These are phyloP conservation scores for Candida succiphila DNA, from an alignment of 805 yeast genomes.

Conservation along the genomic window DNA sequence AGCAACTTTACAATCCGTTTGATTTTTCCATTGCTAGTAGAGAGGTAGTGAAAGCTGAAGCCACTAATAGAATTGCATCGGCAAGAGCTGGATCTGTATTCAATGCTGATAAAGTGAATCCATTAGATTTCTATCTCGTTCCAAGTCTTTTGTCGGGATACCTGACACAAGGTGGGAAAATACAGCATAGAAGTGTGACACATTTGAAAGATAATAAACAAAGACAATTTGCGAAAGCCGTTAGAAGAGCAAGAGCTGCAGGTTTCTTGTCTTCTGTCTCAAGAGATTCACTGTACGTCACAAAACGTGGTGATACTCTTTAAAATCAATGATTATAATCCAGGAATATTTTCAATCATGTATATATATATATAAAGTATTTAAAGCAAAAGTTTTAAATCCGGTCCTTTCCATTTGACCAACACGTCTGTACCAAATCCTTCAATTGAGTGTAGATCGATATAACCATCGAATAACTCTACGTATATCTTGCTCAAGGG, in stretches of 20 bases:
- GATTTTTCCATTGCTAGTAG: conserved; percentile 60
- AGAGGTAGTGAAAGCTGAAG: conserved; percentile 34
- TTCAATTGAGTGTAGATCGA: conserved; percentile 58
- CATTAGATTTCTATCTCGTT: conserved; percentile 59
- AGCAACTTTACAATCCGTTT: conserved; percentile 77
- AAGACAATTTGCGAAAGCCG: conserved; percentile 61
- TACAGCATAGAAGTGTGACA: conserved; percentile 60
- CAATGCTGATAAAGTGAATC: conserved; percentile 42
- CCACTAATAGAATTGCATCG: conserved; percentile 1
- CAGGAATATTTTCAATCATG: background rate
- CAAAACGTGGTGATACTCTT: conserved; percentile 16
- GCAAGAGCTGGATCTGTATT: conserved; percentile 20
- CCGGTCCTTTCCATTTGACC: conserved; percentile 33
- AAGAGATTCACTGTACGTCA: conserved; percentile 36
- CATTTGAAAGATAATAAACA: conserved; percentile 63
- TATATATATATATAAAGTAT: background rate
- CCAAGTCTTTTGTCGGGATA: conserved; percentile 62
- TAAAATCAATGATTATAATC: background rate
- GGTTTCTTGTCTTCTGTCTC: conserved; percentile 77
- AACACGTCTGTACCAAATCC: conserved; percentile 80
- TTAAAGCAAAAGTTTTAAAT: conserved; percentile 8
- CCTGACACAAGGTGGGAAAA: conserved; percentile 64
- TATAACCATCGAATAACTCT: conserved; percentile 60
- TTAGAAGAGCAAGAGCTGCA: conserved; percentile 69
- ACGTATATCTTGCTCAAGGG: conserved; percentile 75